phyloP scores from a whole-genome alignment of 495 filamentous ascomycete genomes.

The Cetradonia linearis region DNA sequence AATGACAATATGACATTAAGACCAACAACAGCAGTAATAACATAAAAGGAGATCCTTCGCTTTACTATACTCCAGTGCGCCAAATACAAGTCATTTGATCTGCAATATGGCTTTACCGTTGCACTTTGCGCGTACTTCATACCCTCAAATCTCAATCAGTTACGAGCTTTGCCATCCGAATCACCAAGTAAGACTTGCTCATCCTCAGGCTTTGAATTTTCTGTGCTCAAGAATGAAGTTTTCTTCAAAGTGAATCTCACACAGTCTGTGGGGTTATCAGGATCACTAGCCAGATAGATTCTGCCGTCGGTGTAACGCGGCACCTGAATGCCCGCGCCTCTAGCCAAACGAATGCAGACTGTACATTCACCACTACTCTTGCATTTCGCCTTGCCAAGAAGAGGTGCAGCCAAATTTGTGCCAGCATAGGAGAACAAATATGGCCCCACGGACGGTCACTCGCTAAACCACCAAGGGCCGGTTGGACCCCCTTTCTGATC shows the following conservation, averaged over 20 bases:
- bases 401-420: neutral
- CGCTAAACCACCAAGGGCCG: too few relatives aligned
- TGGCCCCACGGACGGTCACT: too few relatives aligned
- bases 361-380: neutral
- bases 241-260: neutral
- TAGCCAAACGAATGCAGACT: neutral
- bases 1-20: neutral
- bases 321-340: neutral
- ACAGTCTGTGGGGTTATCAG: neutral
- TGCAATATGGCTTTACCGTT: neutral
- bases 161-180: neutral
- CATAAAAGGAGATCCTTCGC: neutral
- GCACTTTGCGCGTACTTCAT: neutral
- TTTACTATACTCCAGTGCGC: neutral
- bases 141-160: neutral
- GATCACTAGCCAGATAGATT: neutral
- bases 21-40: neutral
- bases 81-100: neutral
- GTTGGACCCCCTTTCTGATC: too few relatives aligned
- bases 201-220: neutral
- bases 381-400: neutral
- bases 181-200: neutral
- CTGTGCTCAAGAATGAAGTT: neutral
- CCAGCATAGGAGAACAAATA: too few relatives aligned
- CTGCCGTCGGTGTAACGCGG: neutral